Evolutionary conservation across 2,329 filamentous ascomycete genomes (phyloP).

Genomic region (Aspergillus flavus): DNA sequence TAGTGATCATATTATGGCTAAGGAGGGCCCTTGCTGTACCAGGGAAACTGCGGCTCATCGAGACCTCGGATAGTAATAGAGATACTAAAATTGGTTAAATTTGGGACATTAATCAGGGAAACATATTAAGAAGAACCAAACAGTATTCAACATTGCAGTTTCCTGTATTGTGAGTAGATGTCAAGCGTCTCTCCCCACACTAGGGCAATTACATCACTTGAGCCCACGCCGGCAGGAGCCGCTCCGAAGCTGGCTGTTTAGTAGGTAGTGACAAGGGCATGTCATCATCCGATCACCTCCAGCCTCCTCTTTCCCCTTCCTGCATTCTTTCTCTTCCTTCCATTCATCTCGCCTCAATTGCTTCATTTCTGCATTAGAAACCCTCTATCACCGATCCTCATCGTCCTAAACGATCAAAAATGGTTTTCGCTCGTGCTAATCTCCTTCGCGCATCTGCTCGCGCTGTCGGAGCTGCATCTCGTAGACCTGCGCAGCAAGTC

Average conservation of each 20-base stretch:
- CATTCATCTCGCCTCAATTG: neutral
- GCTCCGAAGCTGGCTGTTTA: constrained; percentile 12
- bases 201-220: neutral
- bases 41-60: neutral
- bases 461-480: constrained; percentile 22
- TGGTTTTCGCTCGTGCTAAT: constrained; percentile 38
- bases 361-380: neutral
- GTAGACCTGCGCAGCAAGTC: constrained; percentile 43
- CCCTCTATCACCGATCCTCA: neutral
- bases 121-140: neutral
- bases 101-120: neutral
- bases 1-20: neutral
- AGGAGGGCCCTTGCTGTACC: neutral
- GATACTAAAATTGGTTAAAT: neutral
- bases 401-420: constrained; percentile 19
- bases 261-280: constrained; percentile 7
- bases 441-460: constrained; percentile 28
- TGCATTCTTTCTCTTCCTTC: neutral
- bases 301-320: neutral
- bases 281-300: constrained; percentile 8
- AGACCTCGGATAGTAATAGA: neutral
- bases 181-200: neutral
- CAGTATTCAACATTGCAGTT: neutral
- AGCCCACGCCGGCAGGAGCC: constrained; percentile 16
- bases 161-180: neutral